These are phyloP conservation scores for Entonaema liquescens DNA, from an alignment of 495 filamentous ascomycete species.

Conservation along the genomic window DNA sequence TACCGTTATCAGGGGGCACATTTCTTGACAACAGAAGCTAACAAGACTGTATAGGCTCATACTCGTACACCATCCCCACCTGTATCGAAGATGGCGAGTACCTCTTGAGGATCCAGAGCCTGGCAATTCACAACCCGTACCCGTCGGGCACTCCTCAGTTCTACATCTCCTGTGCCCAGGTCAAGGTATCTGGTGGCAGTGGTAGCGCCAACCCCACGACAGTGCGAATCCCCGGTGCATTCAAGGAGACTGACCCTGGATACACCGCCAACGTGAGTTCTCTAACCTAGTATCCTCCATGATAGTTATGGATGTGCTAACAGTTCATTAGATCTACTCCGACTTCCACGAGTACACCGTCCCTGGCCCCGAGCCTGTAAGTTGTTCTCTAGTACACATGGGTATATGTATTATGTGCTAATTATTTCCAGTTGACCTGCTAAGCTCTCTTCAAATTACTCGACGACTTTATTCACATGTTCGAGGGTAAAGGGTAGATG, in stretches of 20 bases:
- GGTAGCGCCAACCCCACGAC: constrained; percentile 49
- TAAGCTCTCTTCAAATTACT: neutral
- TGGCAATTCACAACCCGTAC: constrained; percentile 61
- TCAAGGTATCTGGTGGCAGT: constrained; percentile 44
- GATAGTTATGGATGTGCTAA: neutral
- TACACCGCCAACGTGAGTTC: constrained; percentile 48
- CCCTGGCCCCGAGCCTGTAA: constrained; percentile 44
- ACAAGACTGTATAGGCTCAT: constrained; percentile 42
- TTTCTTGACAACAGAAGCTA: neutral
- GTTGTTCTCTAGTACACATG: neutral
- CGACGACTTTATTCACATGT: neutral
- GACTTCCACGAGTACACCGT: constrained; percentile 40
- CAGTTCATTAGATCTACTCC: constrained; percentile 36
- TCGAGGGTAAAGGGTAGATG: neutral
- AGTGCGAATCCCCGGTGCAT: constrained; percentile 60
- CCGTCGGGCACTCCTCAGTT: constrained; percentile 49
- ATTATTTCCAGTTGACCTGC: constrained; percentile 31
- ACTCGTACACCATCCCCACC: constrained; percentile 56
- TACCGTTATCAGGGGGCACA: neutral
- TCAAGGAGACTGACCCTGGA: constrained; percentile 57
- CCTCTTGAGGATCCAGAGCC: constrained; percentile 62
- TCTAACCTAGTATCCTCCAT: neutral
- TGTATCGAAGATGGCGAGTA: constrained; percentile 62
- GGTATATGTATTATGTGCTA: neutral
- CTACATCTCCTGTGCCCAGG: constrained; percentile 46